Evolutionary conservation across 768 basidiomycete species (phyloP), one percentile per base, ranked within the genome.

Genomic region (Termitomyces sp.): DNA sequence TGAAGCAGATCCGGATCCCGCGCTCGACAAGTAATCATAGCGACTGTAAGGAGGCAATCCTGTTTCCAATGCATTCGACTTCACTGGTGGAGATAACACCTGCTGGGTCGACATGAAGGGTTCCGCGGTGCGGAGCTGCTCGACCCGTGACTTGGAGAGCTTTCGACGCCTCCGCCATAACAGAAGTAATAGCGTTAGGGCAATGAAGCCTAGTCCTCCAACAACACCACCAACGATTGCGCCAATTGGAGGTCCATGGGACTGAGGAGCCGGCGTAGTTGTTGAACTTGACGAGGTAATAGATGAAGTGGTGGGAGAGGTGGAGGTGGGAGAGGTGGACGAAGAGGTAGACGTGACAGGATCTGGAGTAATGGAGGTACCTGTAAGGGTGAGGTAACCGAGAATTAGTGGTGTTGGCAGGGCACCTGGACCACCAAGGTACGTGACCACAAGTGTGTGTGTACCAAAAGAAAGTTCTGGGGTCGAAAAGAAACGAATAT

Each of bases 191-290:
- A 54, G 53, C 12, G 7, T 25, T 1, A 43, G 27, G 2, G 47
- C 45, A 29, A 54, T 40, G 1, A 48, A n/a, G 20, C 29, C 27
- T 18, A 54, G 47, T 4, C 53, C 53, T 16, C 53, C 46, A 16
- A 50, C 20, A 12, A 36, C 47, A 7, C 53, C 23, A 36, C 53
- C 53, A 3, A 54, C 32, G 15, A 54, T 50, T 10, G 46, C 41
- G n/a, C 53, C 53, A 23, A 54, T 18, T 3, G 25, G 38, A 39
- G 5, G 9, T 5, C 10, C 22, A 29, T 15, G 31, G 13, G 20
- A 40, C 29, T 20, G 38, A 20, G 18, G 9, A 7, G 13, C 32
- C 15, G 38, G 12, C 10, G 29, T 51, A 3, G 5, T 13, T n/a
- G 50, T 3, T 15, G 50, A 51, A 11, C 39, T 13, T 18, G 47